Evolutionary conservation across 106 monocot species (phyloP).

Genomic region (Agapanthus africanus): DNA sequence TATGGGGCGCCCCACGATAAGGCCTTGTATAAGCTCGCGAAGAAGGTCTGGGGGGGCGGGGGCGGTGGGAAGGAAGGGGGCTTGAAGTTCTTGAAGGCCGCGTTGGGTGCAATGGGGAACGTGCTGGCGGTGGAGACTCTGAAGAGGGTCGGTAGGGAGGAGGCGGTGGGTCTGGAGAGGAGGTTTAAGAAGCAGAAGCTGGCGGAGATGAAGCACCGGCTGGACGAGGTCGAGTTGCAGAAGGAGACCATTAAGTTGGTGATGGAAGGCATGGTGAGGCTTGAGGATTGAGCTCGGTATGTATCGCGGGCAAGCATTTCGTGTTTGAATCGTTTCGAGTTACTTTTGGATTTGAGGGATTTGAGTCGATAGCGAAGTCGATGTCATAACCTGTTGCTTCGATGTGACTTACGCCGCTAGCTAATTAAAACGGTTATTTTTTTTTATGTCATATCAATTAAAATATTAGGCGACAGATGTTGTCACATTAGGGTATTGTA

Average conservation of each 20-base stretch:
- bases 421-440: too few relatives aligned
- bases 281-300: neutral
- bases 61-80: neutral
- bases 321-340: too few relatives aligned
- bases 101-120: neutral
- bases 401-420: too few relatives aligned
- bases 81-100: neutral
- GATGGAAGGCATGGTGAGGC: neutral
- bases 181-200: neutral
- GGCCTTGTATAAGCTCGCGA: neutral
- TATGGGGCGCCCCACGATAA: neutral
- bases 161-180: neutral
- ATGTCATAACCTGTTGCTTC: too few relatives aligned
- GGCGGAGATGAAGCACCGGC: neutral
- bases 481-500: too few relatives aligned
- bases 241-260: neutral
- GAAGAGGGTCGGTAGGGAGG: neutral
- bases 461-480: too few relatives aligned
- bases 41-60: neutral
- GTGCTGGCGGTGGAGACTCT: neutral
- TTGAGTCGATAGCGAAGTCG: too few relatives aligned
- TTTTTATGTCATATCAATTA: too few relatives aligned
- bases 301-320: too few relatives aligned
- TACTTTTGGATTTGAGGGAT: too few relatives aligned
- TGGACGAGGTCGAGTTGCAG: neutral